Evolutionary conservation across 1,284 basidiomycete genomes (phyloP), one percentile per base, ranked within the genome.

Genomic region (Inonotus hispidus): DNA sequence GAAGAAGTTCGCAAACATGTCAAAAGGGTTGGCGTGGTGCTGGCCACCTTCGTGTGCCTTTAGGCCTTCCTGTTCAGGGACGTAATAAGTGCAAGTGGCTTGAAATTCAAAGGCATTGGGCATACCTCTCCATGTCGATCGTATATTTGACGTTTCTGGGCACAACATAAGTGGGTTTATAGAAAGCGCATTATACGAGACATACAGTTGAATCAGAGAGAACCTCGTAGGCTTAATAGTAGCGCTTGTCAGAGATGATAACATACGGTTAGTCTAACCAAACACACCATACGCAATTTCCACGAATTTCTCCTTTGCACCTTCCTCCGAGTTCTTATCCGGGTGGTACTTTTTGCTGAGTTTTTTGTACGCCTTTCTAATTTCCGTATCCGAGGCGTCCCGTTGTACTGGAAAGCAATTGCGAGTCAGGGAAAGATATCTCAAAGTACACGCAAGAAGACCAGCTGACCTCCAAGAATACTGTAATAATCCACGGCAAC

Each of bases 1-100:
- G 68, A 98, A 98, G 80, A 97, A 96, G 68, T 78, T 88, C 43
- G 90, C 84, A 74, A 98, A 98, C 68, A 96, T 83, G 71, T 97
- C 95, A 70, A 96, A 93, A n/a, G 93, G 92, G 70, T 95, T 92
- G n/a, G 81, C 77, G 59, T 84, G 76, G 45, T 79, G 80, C 64
- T 86, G 84, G 19, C 88, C 90, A 55, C 85, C 85, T 75, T 93
- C 89, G 65, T 93, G 92, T 43, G 90, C 89, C 73, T 92, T 92
- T 61, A 97, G 73, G 5, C 93, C 94, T 71, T 95, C 93, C 82
- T 90, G 61, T 58, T 53, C 60, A 60, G 53, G 11, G 16, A 53
- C 45, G 60, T 23, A n/a, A 32, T 60, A 27, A 53, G 58, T n/a
- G 8, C 16, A 43, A n/a, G 7, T 43, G 41, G 7, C 10, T 14